Evolutionary conservation across 2,329 filamentous ascomycete species (phyloP).

Genomic region (Phaeosphaeriaceae sp.): DNA sequence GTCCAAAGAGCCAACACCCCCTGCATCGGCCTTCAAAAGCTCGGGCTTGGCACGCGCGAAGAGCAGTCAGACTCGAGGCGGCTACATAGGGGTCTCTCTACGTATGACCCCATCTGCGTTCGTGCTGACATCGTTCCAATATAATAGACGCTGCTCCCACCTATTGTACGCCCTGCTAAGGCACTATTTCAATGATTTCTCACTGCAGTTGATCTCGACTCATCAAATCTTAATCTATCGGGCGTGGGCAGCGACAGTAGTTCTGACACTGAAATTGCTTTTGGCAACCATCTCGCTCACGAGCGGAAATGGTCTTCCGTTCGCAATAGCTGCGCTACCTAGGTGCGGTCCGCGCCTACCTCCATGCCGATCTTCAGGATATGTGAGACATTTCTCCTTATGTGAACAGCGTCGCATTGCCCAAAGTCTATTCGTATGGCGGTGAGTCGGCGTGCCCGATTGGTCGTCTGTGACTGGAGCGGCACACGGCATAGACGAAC

Average conservation of each 20-base stretch:
- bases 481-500: not conserved
- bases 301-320: not conserved
- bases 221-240: not conserved
- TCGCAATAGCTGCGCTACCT: not conserved
- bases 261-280: not conserved
- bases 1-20: slow-evolving; percentile 1
- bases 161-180: not conserved
- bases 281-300: not conserved
- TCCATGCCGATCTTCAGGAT: not conserved
- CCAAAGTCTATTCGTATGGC: not conserved
- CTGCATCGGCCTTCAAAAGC: slow-evolving; percentile 8
- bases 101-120: not conserved
- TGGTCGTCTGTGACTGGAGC: not conserved
- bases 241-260: not conserved
- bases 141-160: not conserved
- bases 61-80: slow-evolving; percentile 1
- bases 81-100: not conserved
- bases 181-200: not conserved
- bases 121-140: not conserved
- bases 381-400: not conserved
- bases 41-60: not conserved
- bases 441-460: not conserved
- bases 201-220: not conserved
- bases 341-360: not conserved
- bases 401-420: not conserved